Evolutionary conservation across 208 protist species (phyloP), one percentile per base, ranked within the genome.

Genomic region (Leishmania martiniquensis): DNA sequence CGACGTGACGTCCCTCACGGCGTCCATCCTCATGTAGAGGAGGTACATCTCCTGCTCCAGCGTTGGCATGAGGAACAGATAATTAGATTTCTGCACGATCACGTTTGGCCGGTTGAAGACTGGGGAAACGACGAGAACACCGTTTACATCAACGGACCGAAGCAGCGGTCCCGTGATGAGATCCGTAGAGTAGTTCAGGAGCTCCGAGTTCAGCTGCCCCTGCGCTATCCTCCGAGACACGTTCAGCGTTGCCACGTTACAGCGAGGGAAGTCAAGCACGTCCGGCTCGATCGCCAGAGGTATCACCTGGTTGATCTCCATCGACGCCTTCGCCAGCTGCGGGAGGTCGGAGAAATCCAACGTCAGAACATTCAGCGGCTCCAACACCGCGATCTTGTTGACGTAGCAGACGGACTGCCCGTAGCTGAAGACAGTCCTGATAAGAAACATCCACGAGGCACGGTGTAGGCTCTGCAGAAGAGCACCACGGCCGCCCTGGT

Each of bases 1-100:
- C 67, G 29, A 32, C 29, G 67, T 49, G 12, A 13, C 29, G n/a
- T 0, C n/a, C 3, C 13, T 49, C 47, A 72, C 44, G 20, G 44
- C 20, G 1, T 0, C 12, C n/a, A 84, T 0, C 17, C 29, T 12
- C 10, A 4, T 20, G 54, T 76, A 81, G 32, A 87, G 12, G 2
- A 88, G 59, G 70, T 80, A 92, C 29, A 88, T 72, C 76, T 92
- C 75, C 85, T 92, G 88, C 63, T 92, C 80, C n/a, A 87, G n/a
- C 34, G 85, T 92, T 32, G 85, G 85, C 63, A 49, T 72, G 44
- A 72, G 42, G 67, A 52, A 72, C n/a, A 72, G 3, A 44, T 72
- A 72, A 44, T 72, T 72, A 15, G 15, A 1, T 44, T 49, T 42
- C 25, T 5, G 0, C 37, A 51, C 42, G 13, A 72, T 12, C 2